A percentile compares a stretch with the other conserved stretches of the same genome.
Conservation (phyloP, 140 eudicot genomes). For the Senecio squalidus region DNA sequence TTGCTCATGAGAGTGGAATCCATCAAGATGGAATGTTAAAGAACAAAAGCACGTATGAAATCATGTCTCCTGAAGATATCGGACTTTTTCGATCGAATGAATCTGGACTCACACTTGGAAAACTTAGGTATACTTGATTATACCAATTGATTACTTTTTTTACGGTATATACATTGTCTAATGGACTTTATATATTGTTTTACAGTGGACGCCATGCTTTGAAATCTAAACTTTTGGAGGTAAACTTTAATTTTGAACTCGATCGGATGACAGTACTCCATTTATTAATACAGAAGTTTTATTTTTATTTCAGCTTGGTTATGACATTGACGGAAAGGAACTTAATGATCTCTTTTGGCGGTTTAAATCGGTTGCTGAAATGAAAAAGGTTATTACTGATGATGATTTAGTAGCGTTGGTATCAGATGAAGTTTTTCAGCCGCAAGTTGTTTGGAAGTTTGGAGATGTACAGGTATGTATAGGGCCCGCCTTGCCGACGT, state of each 20-base stretch:
- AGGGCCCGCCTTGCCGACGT: neutral
- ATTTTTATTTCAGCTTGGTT: conserved; percentile 62
- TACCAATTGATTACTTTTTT: neutral
- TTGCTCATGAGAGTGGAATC: conserved; percentile 91
- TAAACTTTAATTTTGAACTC: conserved; percentile 20
- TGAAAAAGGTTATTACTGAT: conserved; percentile 73
- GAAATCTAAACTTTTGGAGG: conserved; percentile 79
- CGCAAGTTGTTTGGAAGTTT: conserved; percentile 77
- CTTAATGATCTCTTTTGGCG: conserved; percentile 85
- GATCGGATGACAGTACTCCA: neutral
- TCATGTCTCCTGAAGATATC: conserved; percentile 92
- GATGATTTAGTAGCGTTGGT: conserved; percentile 87
- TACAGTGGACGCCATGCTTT: conserved; percentile 96
- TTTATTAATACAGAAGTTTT: no score
- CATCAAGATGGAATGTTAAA: conserved; percentile 97
- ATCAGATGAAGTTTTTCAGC: conserved; percentile 89
- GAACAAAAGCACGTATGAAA: conserved; percentile 72
- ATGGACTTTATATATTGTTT: neutral
- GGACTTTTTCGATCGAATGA: conserved; percentile 86
- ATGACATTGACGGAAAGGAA: conserved; percentile 65
- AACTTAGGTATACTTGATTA: conserved; percentile 59
- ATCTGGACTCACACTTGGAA: conserved; percentile 96
- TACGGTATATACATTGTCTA: neutral
- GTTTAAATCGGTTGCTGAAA: conserved; percentile 77
- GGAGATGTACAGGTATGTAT: conserved; percentile 75